Conservation (phyloP, 805 yeast species). For the Wickerhamiella kazuoi region DNA sequence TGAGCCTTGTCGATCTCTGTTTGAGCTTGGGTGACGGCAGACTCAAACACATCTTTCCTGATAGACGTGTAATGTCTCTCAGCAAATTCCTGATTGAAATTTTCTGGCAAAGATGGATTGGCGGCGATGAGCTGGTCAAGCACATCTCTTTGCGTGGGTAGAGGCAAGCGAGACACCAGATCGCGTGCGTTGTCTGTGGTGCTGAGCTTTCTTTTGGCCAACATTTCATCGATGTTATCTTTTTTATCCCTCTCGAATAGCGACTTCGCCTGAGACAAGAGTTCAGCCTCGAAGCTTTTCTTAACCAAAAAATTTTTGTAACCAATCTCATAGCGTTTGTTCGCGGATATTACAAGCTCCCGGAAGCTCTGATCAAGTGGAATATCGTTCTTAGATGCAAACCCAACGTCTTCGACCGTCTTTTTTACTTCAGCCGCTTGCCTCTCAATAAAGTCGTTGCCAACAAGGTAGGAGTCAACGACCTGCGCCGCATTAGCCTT, state of each 20-base stretch:
- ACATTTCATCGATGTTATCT: not conserved
- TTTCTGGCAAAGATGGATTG: slow-evolving; percentile 2
- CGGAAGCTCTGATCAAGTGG: not conserved
- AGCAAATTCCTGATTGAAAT: slow-evolving; percentile 2
- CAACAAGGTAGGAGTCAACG: not conserved
- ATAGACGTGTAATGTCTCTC: not conserved
- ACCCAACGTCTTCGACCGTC: not conserved
- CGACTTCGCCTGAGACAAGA: not conserved
- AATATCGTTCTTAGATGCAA: not conserved
- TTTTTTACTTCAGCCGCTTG: not conserved
- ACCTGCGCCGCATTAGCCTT: not conserved
- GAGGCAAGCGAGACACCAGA: not conserved
- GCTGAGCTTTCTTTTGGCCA: not conserved
- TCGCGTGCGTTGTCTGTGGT: not conserved
- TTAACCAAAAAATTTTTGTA: not conserved
- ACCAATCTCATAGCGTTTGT: not conserved
- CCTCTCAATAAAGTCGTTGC: not conserved
- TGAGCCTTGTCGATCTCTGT: slow-evolving; percentile 4
- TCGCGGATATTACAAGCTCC: not conserved
- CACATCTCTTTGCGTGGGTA: not conserved
- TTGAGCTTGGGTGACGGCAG: slow-evolving; percentile 2
- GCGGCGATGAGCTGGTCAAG: not conserved
- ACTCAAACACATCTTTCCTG: slow-evolving; percentile 2
- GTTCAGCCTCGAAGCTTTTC: not conserved
- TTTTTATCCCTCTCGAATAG: not conserved